Evolutionary conservation across 1,139 yeast genomes (phyloP), one percentile per base, ranked within the genome.

Genomic region (Zygoascus meyerae): DNA sequence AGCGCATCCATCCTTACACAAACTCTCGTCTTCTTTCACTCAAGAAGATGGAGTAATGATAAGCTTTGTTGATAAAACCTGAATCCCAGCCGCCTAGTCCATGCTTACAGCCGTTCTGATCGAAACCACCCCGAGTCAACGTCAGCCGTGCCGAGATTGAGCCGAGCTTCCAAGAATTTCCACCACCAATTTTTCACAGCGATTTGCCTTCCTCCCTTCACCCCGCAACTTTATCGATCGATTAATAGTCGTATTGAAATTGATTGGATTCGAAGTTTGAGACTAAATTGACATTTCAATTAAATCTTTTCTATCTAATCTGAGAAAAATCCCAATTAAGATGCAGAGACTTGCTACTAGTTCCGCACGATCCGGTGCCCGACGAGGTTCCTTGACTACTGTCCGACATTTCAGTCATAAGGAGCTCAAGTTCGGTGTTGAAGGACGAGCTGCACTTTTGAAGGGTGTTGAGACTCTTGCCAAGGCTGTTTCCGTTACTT

Each of bases 381-480:
- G 53, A 35, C 46, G 38, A 30, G 34, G 35, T 10, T 34, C 57
- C 34, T 36, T 47, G 30, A 48, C 51, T 40, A 49, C 53, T 40
- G 62, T 65, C 48, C 68, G 72, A 52, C 47, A 55, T 55, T 63
- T 61, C 62, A 79, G 95, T 58, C 95, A 89, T 80, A 92, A 92
- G 75, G 97, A 92, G 69, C 80, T 92, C 68, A 90, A 89, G 74
- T 92, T 92, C 67, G 98, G 98, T 53, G 97, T 92, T 53, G 98
- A 92, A 70, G 98, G 97, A 62, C 82, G 98, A 71, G 98, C 98
- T 51, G 95, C 98, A 46, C 75, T 92, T 39, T 76, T 92, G 61
- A 86, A 82, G 69, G 98, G 98, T 73, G 97, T 92, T 55, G 96
- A 92, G 69, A 85, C 94, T 49, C 77, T 92, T 61, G 98, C 97